A percentile compares a stretch with the other conserved stretches of the same genome.
Conservation (phyloP, 371 early-diverging fungal genomes). For the Lichtheimia hyalospora region DNA sequence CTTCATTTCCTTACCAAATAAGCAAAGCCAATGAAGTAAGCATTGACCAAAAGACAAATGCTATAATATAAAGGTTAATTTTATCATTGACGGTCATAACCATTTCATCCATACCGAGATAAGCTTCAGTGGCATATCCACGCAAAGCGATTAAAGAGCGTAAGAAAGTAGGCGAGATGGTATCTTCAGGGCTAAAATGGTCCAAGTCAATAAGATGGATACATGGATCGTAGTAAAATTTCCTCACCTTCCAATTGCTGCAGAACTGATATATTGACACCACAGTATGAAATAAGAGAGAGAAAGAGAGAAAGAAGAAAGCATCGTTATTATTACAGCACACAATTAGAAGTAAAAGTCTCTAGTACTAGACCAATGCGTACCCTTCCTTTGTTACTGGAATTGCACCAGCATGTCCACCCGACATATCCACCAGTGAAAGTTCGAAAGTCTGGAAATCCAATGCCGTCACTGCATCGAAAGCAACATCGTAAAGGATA, state of each 20-base stretch:
- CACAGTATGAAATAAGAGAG: too few species aligned
- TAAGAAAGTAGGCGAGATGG: constrained; percentile 35
- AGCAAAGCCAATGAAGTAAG: constrained; percentile 71
- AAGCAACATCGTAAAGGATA: constrained; percentile 77
- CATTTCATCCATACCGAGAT: constrained; percentile 47
- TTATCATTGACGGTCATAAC: neutral
- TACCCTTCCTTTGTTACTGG: constrained; percentile 30
- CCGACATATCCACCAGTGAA: constrained; percentile 47
- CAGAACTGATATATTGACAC: constrained; percentile 5
- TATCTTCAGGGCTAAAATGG: constrained; percentile 34
- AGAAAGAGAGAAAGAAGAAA: too few species aligned
- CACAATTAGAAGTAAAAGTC: too few species aligned
- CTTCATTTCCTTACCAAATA: constrained; percentile 62
- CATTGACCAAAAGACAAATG: constrained; percentile 81
- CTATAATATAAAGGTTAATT: constrained; percentile 22
- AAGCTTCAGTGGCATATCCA: constrained; percentile 52
- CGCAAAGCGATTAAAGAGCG: constrained; percentile 21
- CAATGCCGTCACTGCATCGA: constrained; percentile 70
- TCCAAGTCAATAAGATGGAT: too few species aligned
- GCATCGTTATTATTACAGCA: too few species aligned
- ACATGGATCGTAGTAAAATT: neutral
- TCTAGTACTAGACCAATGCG: constrained; percentile 7
- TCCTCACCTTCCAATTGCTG: constrained; percentile 22
- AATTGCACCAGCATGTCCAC: constrained; percentile 15
- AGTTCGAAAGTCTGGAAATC: constrained; percentile 68